phyloP scores from a whole-genome alignment of 768 basidiomycete genomes.

The Mycena crocata region DNA sequence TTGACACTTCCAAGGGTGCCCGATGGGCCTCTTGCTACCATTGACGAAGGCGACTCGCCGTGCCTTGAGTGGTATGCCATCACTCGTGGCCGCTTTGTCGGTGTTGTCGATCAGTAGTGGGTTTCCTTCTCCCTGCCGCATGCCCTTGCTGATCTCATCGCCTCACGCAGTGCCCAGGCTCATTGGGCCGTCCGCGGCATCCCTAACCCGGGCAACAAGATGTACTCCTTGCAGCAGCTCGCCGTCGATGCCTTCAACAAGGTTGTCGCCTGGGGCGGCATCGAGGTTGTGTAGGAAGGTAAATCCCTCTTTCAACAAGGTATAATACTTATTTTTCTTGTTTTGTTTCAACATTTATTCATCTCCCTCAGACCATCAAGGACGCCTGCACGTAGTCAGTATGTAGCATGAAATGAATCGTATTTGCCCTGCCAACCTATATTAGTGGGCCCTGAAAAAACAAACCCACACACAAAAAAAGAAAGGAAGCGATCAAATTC shows the following conservation, averaged over 20 bases:
- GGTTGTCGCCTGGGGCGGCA: constrained; percentile 5
- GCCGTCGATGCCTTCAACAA: background rate
- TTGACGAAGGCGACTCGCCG: background rate
- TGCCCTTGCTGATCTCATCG: background rate
- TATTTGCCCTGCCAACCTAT: no score
- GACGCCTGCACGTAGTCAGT: background rate
- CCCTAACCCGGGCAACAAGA: background rate
- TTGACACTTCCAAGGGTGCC: no score
- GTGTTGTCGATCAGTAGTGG: constrained; percentile 10
- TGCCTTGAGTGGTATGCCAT: constrained; percentile 9
- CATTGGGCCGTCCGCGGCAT: background rate
- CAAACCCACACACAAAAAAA: no score
- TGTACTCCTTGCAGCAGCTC: background rate
- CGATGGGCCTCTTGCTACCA: background rate
- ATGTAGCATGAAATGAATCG: no score
- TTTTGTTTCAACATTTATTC: background rate
- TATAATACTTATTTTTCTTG: no score
- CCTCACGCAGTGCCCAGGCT: background rate
- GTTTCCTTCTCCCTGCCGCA: background rate
- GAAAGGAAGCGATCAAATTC: no score
- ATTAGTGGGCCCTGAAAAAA: no score
- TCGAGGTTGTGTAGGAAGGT: background rate
- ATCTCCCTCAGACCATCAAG: background rate
- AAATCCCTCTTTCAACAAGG: background rate
- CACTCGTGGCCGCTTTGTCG: constrained; percentile 8